A percentile compares a stretch with the other conserved stretches of the same genome.
phyloP scores from a whole-genome alignment of 1,284 basidiomycete genomes.

The Rhodotorula sp. region DNA sequence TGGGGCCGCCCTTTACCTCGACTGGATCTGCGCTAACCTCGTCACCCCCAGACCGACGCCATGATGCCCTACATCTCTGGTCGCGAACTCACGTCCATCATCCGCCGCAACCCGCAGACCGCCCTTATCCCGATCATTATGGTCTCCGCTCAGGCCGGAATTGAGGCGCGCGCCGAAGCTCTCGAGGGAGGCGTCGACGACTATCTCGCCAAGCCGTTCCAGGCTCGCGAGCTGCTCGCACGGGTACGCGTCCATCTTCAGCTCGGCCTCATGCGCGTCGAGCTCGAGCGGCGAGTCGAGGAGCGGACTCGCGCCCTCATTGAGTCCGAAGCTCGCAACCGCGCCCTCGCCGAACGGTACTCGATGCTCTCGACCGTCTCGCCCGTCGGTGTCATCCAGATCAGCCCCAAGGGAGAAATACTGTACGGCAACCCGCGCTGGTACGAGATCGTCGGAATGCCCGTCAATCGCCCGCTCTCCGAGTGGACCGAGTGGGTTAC shows the following conservation, averaged over 20 bases:
- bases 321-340: slow-evolving; percentile 40
- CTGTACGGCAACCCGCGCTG: slow-evolving; percentile 35
- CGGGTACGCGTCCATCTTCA: slow-evolving; percentile 44
- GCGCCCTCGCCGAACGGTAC: slow-evolving; percentile 41
- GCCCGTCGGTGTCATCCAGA: slow-evolving; percentile 43
- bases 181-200: slow-evolving; percentile 44
- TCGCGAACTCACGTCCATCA: slow-evolving; percentile 37
- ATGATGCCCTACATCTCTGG: slow-evolving; percentile 40
- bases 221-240: slow-evolving; percentile 43
- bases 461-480: slow-evolving; percentile 18
- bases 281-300: slow-evolving; percentile 42
- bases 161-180: slow-evolving; percentile 43
- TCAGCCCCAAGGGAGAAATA: slow-evolving; percentile 30
- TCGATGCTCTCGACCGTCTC: slow-evolving; percentile 41
- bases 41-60: not conserved
- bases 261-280: slow-evolving; percentile 42
- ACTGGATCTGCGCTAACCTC: not conserved
- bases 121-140: slow-evolving; percentile 43
- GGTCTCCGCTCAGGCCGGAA: slow-evolving; percentile 43
- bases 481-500: slow-evolving; percentile 33
- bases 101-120: slow-evolving; percentile 36
- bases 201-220: slow-evolving; percentile 17
- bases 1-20: not conserved
- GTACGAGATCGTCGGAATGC: slow-evolving; percentile 30
- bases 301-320: slow-evolving; percentile 43